These are phyloP conservation scores for Carex kokanica DNA, from an alignment of 176 grass and related monocot species.

Conservation along the genomic window DNA sequence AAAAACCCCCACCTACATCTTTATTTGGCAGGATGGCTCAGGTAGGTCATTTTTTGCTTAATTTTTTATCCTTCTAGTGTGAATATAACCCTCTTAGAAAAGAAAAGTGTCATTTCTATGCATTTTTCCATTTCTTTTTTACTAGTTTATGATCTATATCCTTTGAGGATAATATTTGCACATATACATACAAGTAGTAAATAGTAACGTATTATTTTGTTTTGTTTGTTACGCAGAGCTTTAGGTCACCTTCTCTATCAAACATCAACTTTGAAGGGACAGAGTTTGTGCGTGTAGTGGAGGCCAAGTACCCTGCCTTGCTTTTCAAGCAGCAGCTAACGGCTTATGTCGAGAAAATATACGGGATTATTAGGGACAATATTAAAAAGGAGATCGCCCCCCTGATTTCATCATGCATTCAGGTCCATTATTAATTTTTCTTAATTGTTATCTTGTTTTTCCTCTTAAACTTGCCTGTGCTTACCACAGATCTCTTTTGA, in stretches of 20 bases:
- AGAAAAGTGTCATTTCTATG: not conserved
- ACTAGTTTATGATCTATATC: not conserved
- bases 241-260: constrained; percentile 77
- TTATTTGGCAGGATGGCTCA: constrained; percentile 97
- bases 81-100: not conserved
- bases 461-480: not conserved
- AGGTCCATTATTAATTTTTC: constrained; percentile 45
- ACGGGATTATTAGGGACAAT: constrained; percentile 95
- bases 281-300: constrained; percentile 81
- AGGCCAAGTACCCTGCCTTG: constrained; percentile 96
- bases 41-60: constrained; percentile 45
- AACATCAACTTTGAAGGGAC: constrained; percentile 74
- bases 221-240: constrained; percentile 47
- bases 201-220: not conserved
- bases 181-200: not conserved
- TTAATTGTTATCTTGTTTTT: not conserved
- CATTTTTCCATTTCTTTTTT: not conserved
- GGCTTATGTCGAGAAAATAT: constrained; percentile 98
- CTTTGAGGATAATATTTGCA: not conserved
- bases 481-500: not conserved
- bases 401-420: constrained; percentile 80
- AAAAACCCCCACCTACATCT: constrained; percentile 88
- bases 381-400: constrained; percentile 88
- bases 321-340: constrained; percentile 99
- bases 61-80: not conserved